These are phyloP conservation scores for Cynanchum wilfordii DNA, from an alignment of 257 asterid species.

Conservation along the genomic window DNA sequence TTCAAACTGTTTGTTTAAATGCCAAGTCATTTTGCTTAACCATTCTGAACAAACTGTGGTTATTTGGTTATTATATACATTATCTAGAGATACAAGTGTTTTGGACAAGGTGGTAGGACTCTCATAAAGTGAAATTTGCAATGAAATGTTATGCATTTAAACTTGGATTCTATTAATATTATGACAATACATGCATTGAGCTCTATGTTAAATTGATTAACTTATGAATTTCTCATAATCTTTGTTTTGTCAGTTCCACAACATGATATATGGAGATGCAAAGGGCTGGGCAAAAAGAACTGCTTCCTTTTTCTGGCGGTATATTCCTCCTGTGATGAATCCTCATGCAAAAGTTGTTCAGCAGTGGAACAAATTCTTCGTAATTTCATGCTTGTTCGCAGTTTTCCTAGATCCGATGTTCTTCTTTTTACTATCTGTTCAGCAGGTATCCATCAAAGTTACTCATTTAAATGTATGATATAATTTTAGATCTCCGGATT, in stretches of 20 bases:
- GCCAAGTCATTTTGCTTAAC: not conserved
- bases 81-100: not conserved
- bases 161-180: not conserved
- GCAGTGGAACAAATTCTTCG: conserved; percentile 74
- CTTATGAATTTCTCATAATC: conserved; percentile 13
- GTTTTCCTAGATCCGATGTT: conserved; percentile 73
- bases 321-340: conserved; percentile 75
- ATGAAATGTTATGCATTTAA: not conserved
- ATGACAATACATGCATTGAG: not conserved
- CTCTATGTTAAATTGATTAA: conserved; percentile 8
- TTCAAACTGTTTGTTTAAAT: not conserved
- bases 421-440: conserved; percentile 62
- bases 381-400: conserved; percentile 55
- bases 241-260: conserved; percentile 46
- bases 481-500: not conserved
- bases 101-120: not conserved
- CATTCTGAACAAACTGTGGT: too few species aligned
- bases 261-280: conserved; percentile 61
- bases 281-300: conserved; percentile 61
- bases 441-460: conserved; percentile 36
- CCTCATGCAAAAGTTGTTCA: conserved; percentile 70
- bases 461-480: not conserved
- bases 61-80: not conserved
- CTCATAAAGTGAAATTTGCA: not conserved
- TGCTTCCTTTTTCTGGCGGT: conserved; percentile 32